Conservation (phyloP, 192 early-diverging fungal species). For the Jimgerdemannia lactiflua region DNA sequence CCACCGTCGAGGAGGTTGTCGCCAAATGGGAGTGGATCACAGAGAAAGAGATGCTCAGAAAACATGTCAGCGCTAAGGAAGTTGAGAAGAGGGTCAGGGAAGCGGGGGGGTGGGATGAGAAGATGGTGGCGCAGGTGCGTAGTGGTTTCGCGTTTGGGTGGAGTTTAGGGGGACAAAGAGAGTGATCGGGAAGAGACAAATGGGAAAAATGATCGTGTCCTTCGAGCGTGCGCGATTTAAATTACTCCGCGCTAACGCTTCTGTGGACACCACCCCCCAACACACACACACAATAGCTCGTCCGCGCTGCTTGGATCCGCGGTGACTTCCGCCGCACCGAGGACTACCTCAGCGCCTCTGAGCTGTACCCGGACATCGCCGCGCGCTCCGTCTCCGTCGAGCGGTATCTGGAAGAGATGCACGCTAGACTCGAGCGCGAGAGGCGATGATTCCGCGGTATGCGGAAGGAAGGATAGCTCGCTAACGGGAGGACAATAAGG, state of each 20-base stretch:
- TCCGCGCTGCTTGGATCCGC: neutral
- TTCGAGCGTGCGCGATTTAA: too few species aligned
- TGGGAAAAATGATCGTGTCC: too few species aligned
- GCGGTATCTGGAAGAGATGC: neutral
- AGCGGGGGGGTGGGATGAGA: neutral
- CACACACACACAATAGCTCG: neutral
- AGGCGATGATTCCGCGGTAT: too few species aligned
- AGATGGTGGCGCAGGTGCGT: neutral
- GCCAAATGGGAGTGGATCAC: conserved; percentile 6
- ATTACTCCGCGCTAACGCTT: too few species aligned
- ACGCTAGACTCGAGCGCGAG: neutral
- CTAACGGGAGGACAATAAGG: too few species aligned
- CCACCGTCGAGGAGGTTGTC: conserved; percentile 6
- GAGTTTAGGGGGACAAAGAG: neutral
- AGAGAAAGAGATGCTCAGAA: neutral
- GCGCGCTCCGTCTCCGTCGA: conserved; percentile 1
- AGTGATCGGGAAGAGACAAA: too few species aligned
- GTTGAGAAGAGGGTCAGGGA: neutral
- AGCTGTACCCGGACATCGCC: conserved; percentile 12
- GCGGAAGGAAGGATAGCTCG: too few species aligned
- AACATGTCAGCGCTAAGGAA: neutral
- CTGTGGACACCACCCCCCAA: neutral
- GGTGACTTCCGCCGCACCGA: conserved; percentile 6
- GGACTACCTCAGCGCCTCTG: conserved; percentile 8
- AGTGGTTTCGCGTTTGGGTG: neutral